Conservation (phyloP, 2,329 filamentous ascomycete species). For the Pyrenophora graminea region DNA sequence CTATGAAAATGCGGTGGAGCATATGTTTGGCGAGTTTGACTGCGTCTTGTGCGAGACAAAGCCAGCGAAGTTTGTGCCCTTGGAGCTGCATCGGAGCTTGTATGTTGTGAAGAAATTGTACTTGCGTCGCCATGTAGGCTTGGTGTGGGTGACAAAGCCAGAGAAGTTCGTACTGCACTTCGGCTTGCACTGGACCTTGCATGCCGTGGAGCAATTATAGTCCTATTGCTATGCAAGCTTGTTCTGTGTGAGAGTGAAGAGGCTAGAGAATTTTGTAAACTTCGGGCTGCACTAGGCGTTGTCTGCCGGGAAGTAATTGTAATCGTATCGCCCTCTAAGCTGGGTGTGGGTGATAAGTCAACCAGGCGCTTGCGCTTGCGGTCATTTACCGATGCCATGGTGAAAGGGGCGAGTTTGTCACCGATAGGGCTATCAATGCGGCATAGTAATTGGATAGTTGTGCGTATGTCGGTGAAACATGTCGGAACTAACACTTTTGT, state of each 20-base stretch:
- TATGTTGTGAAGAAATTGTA: neutral
- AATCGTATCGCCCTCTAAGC: constrained; percentile 4
- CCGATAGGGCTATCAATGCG: neutral
- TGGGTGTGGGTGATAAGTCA: neutral
- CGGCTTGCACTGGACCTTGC: neutral
- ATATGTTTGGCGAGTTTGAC: neutral
- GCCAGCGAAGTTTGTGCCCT: neutral
- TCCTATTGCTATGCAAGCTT: constrained; percentile 1
- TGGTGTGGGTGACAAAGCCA: neutral
- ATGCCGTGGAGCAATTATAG: neutral
- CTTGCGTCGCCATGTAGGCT: constrained; percentile 3
- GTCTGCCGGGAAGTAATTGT: neutral
- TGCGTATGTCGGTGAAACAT: neutral
- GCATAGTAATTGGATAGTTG: too few relatives aligned
- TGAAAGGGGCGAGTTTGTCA: neutral
- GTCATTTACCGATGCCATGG: neutral
- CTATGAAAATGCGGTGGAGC: neutral
- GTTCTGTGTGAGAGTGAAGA: neutral
- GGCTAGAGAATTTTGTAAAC: neutral
- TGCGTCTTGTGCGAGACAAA: neutral
- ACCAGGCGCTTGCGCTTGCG: constrained; percentile 12
- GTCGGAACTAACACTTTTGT: neutral
- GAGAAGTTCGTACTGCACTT: neutral
- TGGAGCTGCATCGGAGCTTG: neutral
- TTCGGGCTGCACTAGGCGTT: neutral